Percentiles rank a stretch among this genome's conserved stretches.
These are phyloP conservation scores for Tylopilus vinaceipallidus DNA, from an alignment of 768 basidiomycete genomes.

Conservation along the genomic window DNA sequence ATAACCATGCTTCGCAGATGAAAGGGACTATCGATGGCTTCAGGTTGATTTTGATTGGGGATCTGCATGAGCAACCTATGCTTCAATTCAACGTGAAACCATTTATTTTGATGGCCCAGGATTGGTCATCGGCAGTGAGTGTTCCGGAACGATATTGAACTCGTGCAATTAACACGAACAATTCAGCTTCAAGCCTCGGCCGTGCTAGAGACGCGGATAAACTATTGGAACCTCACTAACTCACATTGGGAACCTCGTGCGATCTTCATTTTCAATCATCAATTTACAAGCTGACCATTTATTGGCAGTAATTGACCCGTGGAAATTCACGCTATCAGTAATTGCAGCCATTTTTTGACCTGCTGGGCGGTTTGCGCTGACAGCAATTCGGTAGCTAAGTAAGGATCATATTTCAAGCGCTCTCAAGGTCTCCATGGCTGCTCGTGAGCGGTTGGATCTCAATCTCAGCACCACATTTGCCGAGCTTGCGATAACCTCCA, in stretches of 20 bases:
- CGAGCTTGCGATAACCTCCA: slow-evolving; percentile 74
- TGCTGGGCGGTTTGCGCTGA: slow-evolving; percentile 11
- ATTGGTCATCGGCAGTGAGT: slow-evolving; percentile 90
- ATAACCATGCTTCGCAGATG: slow-evolving; percentile 46
- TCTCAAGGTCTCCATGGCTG: slow-evolving; percentile 59
- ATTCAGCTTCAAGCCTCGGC: slow-evolving; percentile 79
- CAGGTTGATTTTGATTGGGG: slow-evolving; percentile 90
- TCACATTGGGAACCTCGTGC: slow-evolving; percentile 96
- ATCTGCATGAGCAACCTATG: slow-evolving; percentile 92
- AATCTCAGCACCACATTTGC: slow-evolving; percentile 91
- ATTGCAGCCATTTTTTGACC: slow-evolving; percentile 8
- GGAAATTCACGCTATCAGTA: slow-evolving; percentile 81
- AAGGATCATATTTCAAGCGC: slow-evolving; percentile 51
- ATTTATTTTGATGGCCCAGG: slow-evolving; percentile 78
- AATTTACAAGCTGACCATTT: slow-evolving; percentile 13
- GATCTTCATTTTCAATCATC: slow-evolving; percentile 21
- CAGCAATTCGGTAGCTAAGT: slow-evolving; percentile 41
- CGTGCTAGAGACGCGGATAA: slow-evolving; percentile 77
- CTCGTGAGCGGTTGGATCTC: slow-evolving; percentile 82
- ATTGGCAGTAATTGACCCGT: slow-evolving; percentile 84
- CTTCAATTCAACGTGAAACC: slow-evolving; percentile 85
- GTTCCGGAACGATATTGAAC: not conserved
- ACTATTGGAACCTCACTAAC: slow-evolving; percentile 95
- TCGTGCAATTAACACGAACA: not conserved
- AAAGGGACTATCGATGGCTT: slow-evolving; percentile 89